Conservation (phyloP, 2,329 filamentous ascomycete genomes). For the Bipolaris sorokiniana region DNA sequence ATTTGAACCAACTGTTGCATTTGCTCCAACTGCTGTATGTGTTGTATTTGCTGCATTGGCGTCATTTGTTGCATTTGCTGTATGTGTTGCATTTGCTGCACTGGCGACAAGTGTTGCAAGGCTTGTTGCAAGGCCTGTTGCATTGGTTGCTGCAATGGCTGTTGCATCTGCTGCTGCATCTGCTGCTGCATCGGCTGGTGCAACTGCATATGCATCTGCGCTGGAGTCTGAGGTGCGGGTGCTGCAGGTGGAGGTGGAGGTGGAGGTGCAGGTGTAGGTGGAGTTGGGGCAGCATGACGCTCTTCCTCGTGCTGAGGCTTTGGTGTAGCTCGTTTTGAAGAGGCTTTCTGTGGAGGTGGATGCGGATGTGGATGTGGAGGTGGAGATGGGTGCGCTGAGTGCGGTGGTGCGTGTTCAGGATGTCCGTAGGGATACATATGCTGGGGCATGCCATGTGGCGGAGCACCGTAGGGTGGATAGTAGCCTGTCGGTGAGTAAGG, state of each 20-base stretch:
- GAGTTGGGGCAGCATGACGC: constrained; percentile 28
- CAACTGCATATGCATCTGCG: constrained; percentile 11
- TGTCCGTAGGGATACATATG: constrained; percentile 36
- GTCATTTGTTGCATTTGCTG: neutral
- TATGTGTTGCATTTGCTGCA: constrained; percentile 4
- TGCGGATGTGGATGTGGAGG: constrained; percentile 33
- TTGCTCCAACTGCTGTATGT: constrained; percentile 11
- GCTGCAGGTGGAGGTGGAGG: constrained; percentile 26
- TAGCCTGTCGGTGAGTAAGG: constrained; percentile 37
- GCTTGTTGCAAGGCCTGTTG: constrained; percentile 3
- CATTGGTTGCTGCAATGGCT: constrained; percentile 12
- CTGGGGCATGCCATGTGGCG: constrained; percentile 37
- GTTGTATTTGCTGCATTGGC: constrained; percentile 11
- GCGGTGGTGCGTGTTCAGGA: constrained; percentile 15
- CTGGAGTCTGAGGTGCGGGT: constrained; percentile 19
- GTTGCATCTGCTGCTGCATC: constrained; percentile 6
- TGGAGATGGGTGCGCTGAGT: constrained; percentile 22
- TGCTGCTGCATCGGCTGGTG: constrained; percentile 12
- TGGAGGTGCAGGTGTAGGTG: constrained; percentile 25
- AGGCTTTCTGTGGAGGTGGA: constrained; percentile 34
- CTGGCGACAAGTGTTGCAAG: constrained; percentile 10
- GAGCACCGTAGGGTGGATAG: constrained; percentile 38
- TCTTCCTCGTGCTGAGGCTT: constrained; percentile 32
- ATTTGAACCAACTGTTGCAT: constrained; percentile 14
- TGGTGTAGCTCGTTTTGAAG: constrained; percentile 39